A percentile compares a stretch with the other conserved stretches of the same genome.
Evolutionary conservation across 208 protist genomes (phyloP).

Genomic region (Leishmania turanica): DNA sequence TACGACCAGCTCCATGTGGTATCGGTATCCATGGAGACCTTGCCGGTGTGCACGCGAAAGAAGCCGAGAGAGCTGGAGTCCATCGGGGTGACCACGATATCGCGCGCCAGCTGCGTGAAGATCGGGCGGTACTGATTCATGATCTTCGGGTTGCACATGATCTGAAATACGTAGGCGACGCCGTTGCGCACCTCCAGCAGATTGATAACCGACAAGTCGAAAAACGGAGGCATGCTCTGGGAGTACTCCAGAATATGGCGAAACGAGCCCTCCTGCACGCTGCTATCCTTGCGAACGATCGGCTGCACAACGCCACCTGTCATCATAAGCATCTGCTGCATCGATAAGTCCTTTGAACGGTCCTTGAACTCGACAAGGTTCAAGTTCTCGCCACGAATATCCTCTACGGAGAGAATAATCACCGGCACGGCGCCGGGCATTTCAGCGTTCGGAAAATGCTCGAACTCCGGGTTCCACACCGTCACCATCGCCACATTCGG

Average conservation of each 20-base stretch:
- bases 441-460: slow-evolving; percentile 38
- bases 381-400: slow-evolving; percentile 74
- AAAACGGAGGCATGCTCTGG: slow-evolving; percentile 69
- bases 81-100: slow-evolving; percentile 45
- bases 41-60: slow-evolving; percentile 53
- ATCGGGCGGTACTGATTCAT: slow-evolving; percentile 59
- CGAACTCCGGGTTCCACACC: slow-evolving; percentile 69
- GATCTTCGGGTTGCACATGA: slow-evolving; percentile 72
- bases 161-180: slow-evolving; percentile 80
- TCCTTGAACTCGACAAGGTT: slow-evolving; percentile 78
- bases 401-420: slow-evolving; percentile 78
- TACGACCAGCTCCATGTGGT: slow-evolving; percentile 60
- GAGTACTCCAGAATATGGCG: slow-evolving; percentile 68
- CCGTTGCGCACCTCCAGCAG: slow-evolving; percentile 70
- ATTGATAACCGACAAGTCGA: slow-evolving; percentile 74
- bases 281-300: slow-evolving; percentile 55
- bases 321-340: slow-evolving; percentile 88
- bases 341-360: slow-evolving; percentile 65
- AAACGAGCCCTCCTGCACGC: slow-evolving; percentile 52
- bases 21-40: slow-evolving; percentile 51
- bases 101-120: slow-evolving; percentile 69
- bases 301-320: slow-evolving; percentile 67
- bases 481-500: slow-evolving; percentile 84
- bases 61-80: slow-evolving; percentile 47
- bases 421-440: slow-evolving; percentile 57